phyloP scores from a whole-genome alignment of 352 stramenopile genomes.

The Plasmopara muralis region DNA sequence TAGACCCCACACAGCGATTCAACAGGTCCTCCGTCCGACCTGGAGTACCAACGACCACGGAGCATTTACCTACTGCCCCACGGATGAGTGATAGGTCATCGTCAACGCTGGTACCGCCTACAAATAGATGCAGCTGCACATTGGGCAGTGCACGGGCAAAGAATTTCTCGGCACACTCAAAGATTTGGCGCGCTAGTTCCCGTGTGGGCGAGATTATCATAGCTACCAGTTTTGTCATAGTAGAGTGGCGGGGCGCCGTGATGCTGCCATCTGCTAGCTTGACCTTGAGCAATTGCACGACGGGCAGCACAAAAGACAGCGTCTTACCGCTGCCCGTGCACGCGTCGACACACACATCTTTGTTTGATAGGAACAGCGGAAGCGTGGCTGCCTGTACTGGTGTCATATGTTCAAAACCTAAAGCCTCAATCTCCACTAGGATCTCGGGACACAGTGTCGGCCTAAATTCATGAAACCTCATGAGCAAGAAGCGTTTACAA shows the following conservation, averaged over 20 bases:
- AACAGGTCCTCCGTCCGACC: constrained; percentile 84
- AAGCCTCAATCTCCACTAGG: constrained; percentile 55
- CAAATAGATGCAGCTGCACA: constrained; percentile 83
- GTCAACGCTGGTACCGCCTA: constrained; percentile 86
- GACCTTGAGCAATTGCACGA: constrained; percentile 86
- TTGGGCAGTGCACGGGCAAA: constrained; percentile 46
- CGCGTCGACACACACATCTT: constrained; percentile 93
- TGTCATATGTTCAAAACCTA: constrained; percentile 88
- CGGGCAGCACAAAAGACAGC: constrained; percentile 91
- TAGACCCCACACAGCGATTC: constrained; percentile 66
- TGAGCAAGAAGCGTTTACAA: constrained; percentile 8
- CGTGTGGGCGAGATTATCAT: constrained; percentile 87
- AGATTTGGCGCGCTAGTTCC: constrained; percentile 84
- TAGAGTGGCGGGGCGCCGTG: constrained; percentile 34
- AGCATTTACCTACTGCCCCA: constrained; percentile 49
- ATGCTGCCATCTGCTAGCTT: constrained; percentile 60
- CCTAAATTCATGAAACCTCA: constrained; percentile 81
- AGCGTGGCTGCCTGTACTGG: constrained; percentile 87
- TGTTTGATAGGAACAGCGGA: constrained; percentile 91
- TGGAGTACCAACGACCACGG: constrained; percentile 77
- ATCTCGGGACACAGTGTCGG: constrained; percentile 70
- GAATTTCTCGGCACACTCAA: constrained; percentile 63
- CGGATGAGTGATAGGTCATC: constrained; percentile 74
- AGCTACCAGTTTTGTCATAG: constrained; percentile 62
- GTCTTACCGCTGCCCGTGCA: constrained; percentile 94